These are phyloP conservation scores for Aspergillus eucalypticola DNA, from an alignment of 2,329 filamentous ascomycete genomes.

Conservation along the genomic window DNA sequence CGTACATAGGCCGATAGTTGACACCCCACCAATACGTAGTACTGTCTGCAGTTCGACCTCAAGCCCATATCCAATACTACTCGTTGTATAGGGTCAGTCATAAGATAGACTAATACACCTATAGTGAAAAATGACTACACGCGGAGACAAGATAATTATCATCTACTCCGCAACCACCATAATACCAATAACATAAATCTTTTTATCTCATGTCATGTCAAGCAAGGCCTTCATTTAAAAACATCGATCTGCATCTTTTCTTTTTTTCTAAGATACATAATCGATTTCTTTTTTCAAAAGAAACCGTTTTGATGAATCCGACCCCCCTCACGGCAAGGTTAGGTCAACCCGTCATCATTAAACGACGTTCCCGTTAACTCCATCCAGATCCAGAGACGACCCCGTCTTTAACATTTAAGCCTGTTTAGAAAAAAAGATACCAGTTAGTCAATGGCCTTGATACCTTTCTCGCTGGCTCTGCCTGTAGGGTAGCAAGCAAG, in stretches of 20 bases:
- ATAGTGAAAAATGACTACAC: too few relatives aligned
- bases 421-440: slow-evolving; percentile 24
- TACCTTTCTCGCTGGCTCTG: too few relatives aligned
- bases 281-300: slow-evolving; percentile 4
- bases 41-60: too few relatives aligned
- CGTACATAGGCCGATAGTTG: too few relatives aligned
- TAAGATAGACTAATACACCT: too few relatives aligned
- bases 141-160: too few relatives aligned
- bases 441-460: too few relatives aligned
- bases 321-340: slow-evolving; percentile 28
- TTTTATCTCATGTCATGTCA: slow-evolving; percentile 34
- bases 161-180: background rate
- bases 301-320: slow-evolving; percentile 31
- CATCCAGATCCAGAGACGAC: slow-evolving; percentile 36
- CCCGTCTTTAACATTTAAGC: slow-evolving; percentile 31
- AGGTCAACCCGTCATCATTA: slow-evolving; percentile 34
- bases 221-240: slow-evolving; percentile 37
- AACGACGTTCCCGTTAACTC: slow-evolving; percentile 39
- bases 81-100: too few relatives aligned
- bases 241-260: slow-evolving; percentile 41
- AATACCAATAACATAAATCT: background rate
- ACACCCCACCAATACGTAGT: too few relatives aligned
- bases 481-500: too few relatives aligned
- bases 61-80: too few relatives aligned
- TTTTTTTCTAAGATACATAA: slow-evolving; percentile 19